A percentile compares a stretch with the other conserved stretches of the same genome.
Evolutionary conservation across 1,284 basidiomycete species (phyloP).

Genomic region (Pseudozyma tsukubaensis): DNA sequence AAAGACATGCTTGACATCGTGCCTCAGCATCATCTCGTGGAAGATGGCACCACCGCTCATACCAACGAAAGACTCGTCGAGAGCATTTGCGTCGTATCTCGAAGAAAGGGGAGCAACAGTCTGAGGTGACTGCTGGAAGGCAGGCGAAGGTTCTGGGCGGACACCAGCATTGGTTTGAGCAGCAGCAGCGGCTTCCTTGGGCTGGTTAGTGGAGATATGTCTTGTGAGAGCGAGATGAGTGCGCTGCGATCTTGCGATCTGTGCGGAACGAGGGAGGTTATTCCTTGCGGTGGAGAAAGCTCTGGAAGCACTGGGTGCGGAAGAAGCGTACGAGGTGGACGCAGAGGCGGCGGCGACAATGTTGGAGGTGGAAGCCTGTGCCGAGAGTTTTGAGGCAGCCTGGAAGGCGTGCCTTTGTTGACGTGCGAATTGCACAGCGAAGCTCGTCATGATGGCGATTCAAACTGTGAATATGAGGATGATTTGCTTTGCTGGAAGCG

Average conservation of each 20-base stretch:
- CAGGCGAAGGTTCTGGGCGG: slow-evolving; percentile 61
- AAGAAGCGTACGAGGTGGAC: slow-evolving; percentile 32
- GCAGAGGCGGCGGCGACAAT: slow-evolving; percentile 24
- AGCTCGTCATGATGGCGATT: slow-evolving; percentile 41
- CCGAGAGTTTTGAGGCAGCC: slow-evolving; percentile 33
- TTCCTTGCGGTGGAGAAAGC: slow-evolving; percentile 49
- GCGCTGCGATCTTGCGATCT: slow-evolving; percentile 36
- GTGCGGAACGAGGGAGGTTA: slow-evolving; percentile 40
- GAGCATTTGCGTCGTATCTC: slow-evolving; percentile 50
- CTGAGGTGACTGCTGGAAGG: slow-evolving; percentile 62
- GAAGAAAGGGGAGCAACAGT: slow-evolving; percentile 36
- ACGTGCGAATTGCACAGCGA: slow-evolving; percentile 52
- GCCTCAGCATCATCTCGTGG: slow-evolving; percentile 99
- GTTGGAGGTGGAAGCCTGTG: slow-evolving; percentile 24
- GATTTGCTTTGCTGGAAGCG: slow-evolving; percentile 6
- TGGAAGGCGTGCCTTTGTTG: slow-evolving; percentile 49
- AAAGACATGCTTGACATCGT: slow-evolving; percentile 95
- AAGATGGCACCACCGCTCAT: slow-evolving; percentile 97
- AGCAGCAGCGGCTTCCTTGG: slow-evolving; percentile 49
- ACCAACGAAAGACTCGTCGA: slow-evolving; percentile 79
- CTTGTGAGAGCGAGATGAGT: slow-evolving; percentile 46
- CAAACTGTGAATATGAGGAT: neutral
- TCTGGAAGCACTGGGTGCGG: slow-evolving; percentile 34
- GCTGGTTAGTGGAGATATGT: slow-evolving; percentile 53
- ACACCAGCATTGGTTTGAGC: slow-evolving; percentile 39